Evolutionary conservation across 1,284 basidiomycete genomes (phyloP).

Genomic region (Melampsora americana): DNA sequence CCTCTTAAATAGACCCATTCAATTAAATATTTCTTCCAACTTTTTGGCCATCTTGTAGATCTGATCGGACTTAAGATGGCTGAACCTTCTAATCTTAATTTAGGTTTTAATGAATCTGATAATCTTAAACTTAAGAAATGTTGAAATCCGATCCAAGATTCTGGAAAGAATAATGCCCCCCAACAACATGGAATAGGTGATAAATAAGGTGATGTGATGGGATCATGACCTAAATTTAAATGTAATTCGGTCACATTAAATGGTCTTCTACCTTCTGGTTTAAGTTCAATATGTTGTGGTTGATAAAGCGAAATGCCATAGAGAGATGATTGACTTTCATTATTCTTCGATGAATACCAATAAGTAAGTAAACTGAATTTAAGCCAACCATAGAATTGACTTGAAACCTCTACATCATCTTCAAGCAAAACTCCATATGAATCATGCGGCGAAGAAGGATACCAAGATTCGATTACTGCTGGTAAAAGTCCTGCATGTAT

Average conservation of each 20-base stretch:
- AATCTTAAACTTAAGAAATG: slow-evolving; percentile 68
- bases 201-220: slow-evolving; percentile 67
- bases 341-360: slow-evolving; percentile 58
- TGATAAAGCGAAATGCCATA: slow-evolving; percentile 79
- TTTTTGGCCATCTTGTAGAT: slow-evolving; percentile 72
- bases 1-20: slow-evolving; percentile 73
- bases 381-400: slow-evolving; percentile 74
- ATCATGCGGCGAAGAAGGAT: slow-evolving; percentile 64
- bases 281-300: slow-evolving; percentile 72
- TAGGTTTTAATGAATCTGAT: slow-evolving; percentile 2
- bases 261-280: slow-evolving; percentile 64
- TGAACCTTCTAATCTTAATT: slow-evolving; percentile 51
- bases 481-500: slow-evolving; percentile 71
- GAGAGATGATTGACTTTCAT: slow-evolving; percentile 58
- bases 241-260: slow-evolving; percentile 68
- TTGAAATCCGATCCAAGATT: slow-evolving; percentile 79
- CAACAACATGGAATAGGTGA: slow-evolving; percentile 80
- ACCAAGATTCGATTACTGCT: slow-evolving; percentile 80
- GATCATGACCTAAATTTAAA: slow-evolving; percentile 54
- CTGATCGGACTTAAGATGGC: slow-evolving; percentile 69
- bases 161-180: slow-evolving; percentile 81
- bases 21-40: slow-evolving; percentile 83
- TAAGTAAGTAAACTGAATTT: slow-evolving; percentile 72
- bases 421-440: slow-evolving; percentile 74
- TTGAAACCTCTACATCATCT: slow-evolving; percentile 76